Percentiles rank a stretch among this genome's conserved stretches.
phyloP scores from a whole-genome alignment of 176 grass and related monocot species.

The Avena eriantha region DNA sequence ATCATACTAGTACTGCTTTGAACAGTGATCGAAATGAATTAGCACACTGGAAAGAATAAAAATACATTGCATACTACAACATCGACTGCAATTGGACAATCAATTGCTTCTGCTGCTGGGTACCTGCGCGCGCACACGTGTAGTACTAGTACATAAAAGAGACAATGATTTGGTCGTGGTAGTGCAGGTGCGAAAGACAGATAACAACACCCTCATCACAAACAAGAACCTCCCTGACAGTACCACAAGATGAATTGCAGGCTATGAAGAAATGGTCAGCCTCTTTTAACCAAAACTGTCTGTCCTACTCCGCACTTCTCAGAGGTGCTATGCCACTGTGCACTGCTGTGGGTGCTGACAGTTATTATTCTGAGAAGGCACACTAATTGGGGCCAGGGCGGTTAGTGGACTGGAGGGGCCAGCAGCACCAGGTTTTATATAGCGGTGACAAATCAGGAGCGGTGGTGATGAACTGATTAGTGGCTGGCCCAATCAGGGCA shows the following conservation, averaged over 20 bases:
- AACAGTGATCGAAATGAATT: neutral
- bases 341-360: slow-evolving; percentile 15
- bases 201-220: neutral
- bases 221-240: neutral
- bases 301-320: slow-evolving; percentile 24
- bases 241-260: neutral
- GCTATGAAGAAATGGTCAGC: slow-evolving; percentile 21
- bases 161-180: slow-evolving; percentile 27
- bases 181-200: neutral
- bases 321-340: neutral
- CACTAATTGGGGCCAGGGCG: neutral
- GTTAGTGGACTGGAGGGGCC: slow-evolving; percentile 38
- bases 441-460: slow-evolving; percentile 50
- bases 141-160: neutral
- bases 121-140: neutral
- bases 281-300: slow-evolving; percentile 3
- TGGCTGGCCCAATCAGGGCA: slow-evolving; percentile 43
- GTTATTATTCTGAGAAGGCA: slow-evolving; percentile 36
- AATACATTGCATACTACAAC: neutral
- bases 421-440: slow-evolving; percentile 50
- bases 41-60: neutral
- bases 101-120: neutral
- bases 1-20: neutral
- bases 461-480: slow-evolving; percentile 34
- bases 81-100: neutral